Evolutionary conservation across 768 basidiomycete genomes (phyloP), one percentile per base, ranked within the genome.

Genomic region (Tulasnella sp.): DNA sequence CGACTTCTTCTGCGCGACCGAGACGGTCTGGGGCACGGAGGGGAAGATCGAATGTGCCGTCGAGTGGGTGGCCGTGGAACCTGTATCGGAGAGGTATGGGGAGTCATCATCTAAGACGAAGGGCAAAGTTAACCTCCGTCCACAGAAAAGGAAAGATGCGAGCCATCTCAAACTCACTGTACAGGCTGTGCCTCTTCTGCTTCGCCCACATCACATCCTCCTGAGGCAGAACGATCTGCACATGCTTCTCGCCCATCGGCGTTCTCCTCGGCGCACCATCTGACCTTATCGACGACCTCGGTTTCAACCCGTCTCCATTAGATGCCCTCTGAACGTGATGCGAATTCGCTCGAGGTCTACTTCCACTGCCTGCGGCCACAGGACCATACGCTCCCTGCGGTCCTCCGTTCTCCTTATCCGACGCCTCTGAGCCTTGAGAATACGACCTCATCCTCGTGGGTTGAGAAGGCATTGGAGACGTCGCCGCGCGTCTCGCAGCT

Each of bases 371-470:
- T n/a, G n/a, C n/a, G n/a, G n/a, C n/a, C n/a, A n/a, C n/a, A n/a
- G 22, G 59, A 36, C 64, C 47, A 64, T 41, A n/a, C 3, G 7
- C 35, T 32, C 47, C 68, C n/a, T 29, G 59, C n/a, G 66, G 62
- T 36, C 44, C 22, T n/a, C 78, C 74, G 75, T 91, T 91, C 80
- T 90, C 90, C 79, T 91, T 90, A 77, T 89, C 84, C 34, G 71
- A 72, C 35, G 62, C 26, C 35, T 72, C 41, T 36, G 71, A 65
- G 35, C 37, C 36, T 41, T 70, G 41, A 11, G 44, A 70, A 52
- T 47, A 59, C 17, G 69, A 47, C 59, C 44, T 52, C 16, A 62
- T 70, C 26, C 69, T 40, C 14, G 69, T 14, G 5, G 47, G 67
- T n/a, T 44, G 39, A 0, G 67, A n/a, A 67, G 39, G 36, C 67